Base-by-base conservation (phyloP, 2,329 filamentous ascomycete genomes). In the Chrysoporthe deuterocubensis region DNA sequence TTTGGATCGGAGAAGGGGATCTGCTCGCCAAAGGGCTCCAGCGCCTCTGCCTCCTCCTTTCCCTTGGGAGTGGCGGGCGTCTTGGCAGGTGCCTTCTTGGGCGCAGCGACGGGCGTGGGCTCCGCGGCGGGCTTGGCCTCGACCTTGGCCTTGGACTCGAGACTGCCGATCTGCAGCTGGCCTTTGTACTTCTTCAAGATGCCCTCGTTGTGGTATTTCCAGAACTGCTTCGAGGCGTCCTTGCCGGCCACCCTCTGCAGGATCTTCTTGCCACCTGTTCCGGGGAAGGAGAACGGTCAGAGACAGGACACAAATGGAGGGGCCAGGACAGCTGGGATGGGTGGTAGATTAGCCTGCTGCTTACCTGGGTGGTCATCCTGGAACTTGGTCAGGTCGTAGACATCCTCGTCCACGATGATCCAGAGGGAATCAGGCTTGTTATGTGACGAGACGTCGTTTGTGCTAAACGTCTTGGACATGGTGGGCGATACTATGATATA, bases 371-470 rank as follows among this genome's bases (percentile, higher is more conserved):
- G 92, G 72, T 94, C 91, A 69, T 94, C 90, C 78, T 93, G 91
- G 79, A 95, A 95, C 76, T 90, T 94, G 74, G 94, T 97, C 75
- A 98, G 79, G 77, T 99, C 95, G 80, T 97, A 98, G 73, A 98
- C 95, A 80, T 98, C 95, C 75, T 94, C 92, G 73, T 98, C 95
- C 73, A 98, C 89, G 72, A 96, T 88, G 76, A 98, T 92, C 88
- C 90, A 98, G 70, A 97, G 85, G 77, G 90, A 90, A 76, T 93
- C 89, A 58, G 90, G 81, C 83, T 95, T 97, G 85, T 93, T 97
- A 81, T 98, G 94, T 81, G 92, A 89, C 77, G 94, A 90, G 71
- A 99, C 95, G 78, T 97, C 94, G 83, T 87, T 87, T 72, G 89
- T 85, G 65, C 90, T 91, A 79, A 97, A 97, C 42, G 88, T 91